These are phyloP conservation scores for Elaeagnus macrophylla DNA, from an alignment of 306 rosid genomes.

Conservation along the genomic window DNA sequence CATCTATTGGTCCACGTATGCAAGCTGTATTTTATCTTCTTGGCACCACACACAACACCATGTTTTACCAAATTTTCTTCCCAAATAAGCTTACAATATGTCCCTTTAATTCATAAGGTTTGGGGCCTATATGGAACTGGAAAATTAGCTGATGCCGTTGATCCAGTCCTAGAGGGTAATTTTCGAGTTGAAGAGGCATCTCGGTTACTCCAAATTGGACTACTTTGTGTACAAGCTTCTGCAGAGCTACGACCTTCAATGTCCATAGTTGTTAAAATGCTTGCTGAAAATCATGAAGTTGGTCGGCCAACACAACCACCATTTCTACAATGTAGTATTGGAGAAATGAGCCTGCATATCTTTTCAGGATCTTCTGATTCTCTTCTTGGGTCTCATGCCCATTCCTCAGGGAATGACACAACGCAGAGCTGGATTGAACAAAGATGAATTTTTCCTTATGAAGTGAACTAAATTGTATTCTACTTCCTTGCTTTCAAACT, in stretches of 20 bases:
- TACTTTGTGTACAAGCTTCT: constrained; percentile 45
- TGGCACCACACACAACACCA: too few species aligned
- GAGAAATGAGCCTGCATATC: neutral
- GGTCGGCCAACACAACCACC: constrained; percentile 47
- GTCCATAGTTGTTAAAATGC: constrained; percentile 41
- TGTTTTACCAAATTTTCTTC: neutral
- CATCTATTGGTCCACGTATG: too few species aligned
- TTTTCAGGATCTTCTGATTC: constrained; percentile 4
- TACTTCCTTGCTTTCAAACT: neutral
- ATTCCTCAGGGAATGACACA: constrained; percentile 22
- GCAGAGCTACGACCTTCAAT: constrained; percentile 45
- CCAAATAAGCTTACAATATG: neutral
- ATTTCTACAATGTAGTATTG: constrained; percentile 23
- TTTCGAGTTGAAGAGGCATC: constrained; percentile 28
- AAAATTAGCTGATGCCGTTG: constrained; percentile 28
- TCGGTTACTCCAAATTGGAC: constrained; percentile 36
- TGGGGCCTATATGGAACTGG: constrained; percentile 35
- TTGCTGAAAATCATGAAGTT: constrained; percentile 22
- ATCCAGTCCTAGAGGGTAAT: constrained; percentile 26
- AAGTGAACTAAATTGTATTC: neutral
- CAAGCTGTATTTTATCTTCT: too few species aligned
- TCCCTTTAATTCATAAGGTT: constrained; percentile 17
- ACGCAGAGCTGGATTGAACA: constrained; percentile 36
- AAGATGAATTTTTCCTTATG: constrained; percentile 16
- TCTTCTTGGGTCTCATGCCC: constrained; percentile 14